These are phyloP conservation scores for Colletotrichum sp. DNA, from an alignment of 2,329 filamentous ascomycete genomes.

Conservation along the genomic window DNA sequence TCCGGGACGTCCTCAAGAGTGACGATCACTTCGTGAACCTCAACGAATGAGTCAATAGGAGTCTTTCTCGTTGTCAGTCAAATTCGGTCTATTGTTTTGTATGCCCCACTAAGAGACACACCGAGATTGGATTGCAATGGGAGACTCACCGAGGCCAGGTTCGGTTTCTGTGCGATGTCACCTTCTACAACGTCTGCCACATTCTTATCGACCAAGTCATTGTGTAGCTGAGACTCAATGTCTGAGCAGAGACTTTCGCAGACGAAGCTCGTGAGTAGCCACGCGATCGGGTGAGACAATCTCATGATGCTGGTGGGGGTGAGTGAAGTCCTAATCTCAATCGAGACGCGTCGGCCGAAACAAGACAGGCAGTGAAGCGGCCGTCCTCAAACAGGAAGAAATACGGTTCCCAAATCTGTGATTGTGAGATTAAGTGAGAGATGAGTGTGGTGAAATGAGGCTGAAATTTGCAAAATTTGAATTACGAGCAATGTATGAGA, in stretches of 20 bases:
- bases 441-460: not conserved
- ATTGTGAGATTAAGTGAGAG: not conserved
- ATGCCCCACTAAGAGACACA: not conserved
- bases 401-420: not conserved
- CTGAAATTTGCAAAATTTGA: not conserved
- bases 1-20: constrained; percentile 26
- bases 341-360: not conserved
- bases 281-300: not conserved
- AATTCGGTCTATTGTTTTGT: fast-evolving
- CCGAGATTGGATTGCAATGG: not conserved
- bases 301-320: not conserved
- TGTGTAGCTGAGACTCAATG: fast-evolving
- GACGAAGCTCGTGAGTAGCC: not conserved
- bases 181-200: not conserved
- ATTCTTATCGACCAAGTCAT: not conserved
- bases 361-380: not conserved
- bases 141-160: not conserved
- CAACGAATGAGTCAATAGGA: constrained; percentile 12
- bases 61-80: not conserved
- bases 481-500: not conserved
- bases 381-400: not conserved
- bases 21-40: constrained; percentile 30
- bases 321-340: not conserved
- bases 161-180: not conserved
- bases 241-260: not conserved